Conservation (phyloP, 2,329 filamentous ascomycete genomes). For the Colletotrichum viniferum region DNA sequence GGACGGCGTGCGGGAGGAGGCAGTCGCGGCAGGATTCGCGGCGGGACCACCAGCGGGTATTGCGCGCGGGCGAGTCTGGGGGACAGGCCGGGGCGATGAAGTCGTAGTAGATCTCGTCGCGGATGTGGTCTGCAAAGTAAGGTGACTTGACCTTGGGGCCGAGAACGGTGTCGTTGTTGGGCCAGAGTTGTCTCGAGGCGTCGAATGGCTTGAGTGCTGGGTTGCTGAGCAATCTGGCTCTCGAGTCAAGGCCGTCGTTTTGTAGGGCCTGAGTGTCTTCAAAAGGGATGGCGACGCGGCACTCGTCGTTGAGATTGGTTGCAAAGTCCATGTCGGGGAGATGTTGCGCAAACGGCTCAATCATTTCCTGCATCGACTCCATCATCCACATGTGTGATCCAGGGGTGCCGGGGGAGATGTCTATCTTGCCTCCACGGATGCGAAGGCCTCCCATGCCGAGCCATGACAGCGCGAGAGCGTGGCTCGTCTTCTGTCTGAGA, state of each 20-base stretch:
- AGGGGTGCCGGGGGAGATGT: conserved; percentile 34
- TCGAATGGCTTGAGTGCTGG: background rate
- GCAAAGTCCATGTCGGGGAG: conserved; percentile 81
- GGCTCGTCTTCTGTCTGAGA: conserved; percentile 59
- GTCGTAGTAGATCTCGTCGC: conserved; percentile 36
- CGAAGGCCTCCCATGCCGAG: conserved; percentile 48
- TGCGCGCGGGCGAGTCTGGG: conserved; percentile 47
- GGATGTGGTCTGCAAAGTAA: conserved; percentile 24
- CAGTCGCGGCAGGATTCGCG: conserved; percentile 37
- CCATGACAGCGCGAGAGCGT: conserved; percentile 35
- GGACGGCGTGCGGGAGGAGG: conserved; percentile 37
- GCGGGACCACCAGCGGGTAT: conserved; percentile 42
- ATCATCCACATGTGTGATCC: conserved; percentile 39
- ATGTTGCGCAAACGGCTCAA: conserved; percentile 69
- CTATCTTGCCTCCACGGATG: conserved; percentile 65
- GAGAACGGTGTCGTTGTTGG: background rate
- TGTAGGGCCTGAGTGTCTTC: background rate
- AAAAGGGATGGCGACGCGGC: conserved; percentile 29
- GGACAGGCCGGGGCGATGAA: conserved; percentile 47
- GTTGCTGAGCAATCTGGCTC: background rate
- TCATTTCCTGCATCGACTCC: conserved; percentile 60
- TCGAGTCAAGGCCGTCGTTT: background rate
- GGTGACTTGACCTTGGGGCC: background rate
- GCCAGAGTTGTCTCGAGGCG: conserved; percentile 15
- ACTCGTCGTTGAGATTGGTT: conserved; percentile 63